A percentile compares a stretch with the other conserved stretches of the same genome.
These are phyloP conservation scores for Stemphylium beticola DNA, from an alignment of 2,329 filamentous ascomycete genomes.

Conservation along the genomic window DNA sequence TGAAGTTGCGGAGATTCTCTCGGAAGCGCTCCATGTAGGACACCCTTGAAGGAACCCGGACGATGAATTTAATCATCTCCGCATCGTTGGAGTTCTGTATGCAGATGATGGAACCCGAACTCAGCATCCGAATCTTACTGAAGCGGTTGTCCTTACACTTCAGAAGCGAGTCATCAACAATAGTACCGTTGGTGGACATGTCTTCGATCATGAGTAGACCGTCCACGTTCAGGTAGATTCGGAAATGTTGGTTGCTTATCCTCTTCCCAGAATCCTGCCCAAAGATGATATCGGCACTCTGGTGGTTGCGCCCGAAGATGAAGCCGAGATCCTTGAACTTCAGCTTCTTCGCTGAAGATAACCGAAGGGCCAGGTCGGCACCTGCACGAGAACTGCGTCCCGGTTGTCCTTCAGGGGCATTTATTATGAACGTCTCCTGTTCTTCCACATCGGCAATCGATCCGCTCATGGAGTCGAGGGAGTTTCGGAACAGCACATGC, in stretches of 20 bases:
- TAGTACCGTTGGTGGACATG: constrained; percentile 92
- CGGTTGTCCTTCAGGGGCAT: constrained; percentile 42
- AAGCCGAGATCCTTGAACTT: constrained; percentile 77
- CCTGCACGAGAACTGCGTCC: constrained; percentile 30
- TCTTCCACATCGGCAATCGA: constrained; percentile 48
- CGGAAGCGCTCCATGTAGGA: constrained; percentile 71
- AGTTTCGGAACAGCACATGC: constrained; percentile 61
- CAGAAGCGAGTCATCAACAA: constrained; percentile 77
- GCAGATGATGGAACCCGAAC: constrained; percentile 74
- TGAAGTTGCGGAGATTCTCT: constrained; percentile 72
- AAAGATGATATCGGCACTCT: constrained; percentile 75
- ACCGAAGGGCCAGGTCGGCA: constrained; percentile 75
- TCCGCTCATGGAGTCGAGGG: constrained; percentile 50
- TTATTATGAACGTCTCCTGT: constrained; percentile 57
- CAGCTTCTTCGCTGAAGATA: constrained; percentile 68
- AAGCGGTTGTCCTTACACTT: constrained; percentile 52
- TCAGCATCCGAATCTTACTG: constrained; percentile 67
- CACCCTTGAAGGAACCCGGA: constrained; percentile 77
- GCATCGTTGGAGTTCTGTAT: constrained; percentile 62
- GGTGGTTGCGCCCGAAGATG: constrained; percentile 79
- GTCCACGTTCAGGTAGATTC: constrained; percentile 86
- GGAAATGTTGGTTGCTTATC: constrained; percentile 94
- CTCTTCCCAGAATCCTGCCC: constrained; percentile 69
- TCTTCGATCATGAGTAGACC: constrained; percentile 92
- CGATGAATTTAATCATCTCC: constrained; percentile 79